Evolutionary conservation across 2,329 filamentous ascomycete species (phyloP).

Genomic region (Venturia asperata): DNA sequence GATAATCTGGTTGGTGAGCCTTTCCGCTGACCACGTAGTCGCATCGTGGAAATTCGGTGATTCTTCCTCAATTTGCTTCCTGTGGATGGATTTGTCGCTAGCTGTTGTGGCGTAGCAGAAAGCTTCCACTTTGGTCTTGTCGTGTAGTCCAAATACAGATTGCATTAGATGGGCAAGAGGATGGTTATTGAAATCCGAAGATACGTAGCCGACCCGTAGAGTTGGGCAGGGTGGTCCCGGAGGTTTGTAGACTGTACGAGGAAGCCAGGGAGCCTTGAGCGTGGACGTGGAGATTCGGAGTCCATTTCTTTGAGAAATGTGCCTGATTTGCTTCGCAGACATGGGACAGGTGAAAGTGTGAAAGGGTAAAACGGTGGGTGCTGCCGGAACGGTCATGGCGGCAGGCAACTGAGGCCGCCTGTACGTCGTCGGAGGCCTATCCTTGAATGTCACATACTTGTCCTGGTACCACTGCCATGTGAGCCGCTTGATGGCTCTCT

Average conservation of each 20-base stretch:
- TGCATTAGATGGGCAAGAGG: slow-evolving; percentile 97
- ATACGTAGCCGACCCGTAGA: slow-evolving; percentile 91
- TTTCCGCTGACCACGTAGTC: slow-evolving; percentile 77
- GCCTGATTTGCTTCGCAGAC: slow-evolving; percentile 81
- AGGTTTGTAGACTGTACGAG: slow-evolving; percentile 71
- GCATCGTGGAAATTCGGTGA: slow-evolving; percentile 87
- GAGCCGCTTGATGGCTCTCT: slow-evolving; percentile 70
- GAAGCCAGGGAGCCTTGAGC: slow-evolving; percentile 78
- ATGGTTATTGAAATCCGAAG: slow-evolving; percentile 98
- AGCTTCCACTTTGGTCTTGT: slow-evolving; percentile 65
- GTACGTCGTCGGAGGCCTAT: slow-evolving; percentile 55
- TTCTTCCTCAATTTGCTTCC: slow-evolving; percentile 86
- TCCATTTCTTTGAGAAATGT: slow-evolving; percentile 92
- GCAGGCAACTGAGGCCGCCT: slow-evolving; percentile 65
- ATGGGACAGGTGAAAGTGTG: slow-evolving; percentile 96
- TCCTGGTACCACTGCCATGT: slow-evolving; percentile 87
- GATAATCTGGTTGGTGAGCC: slow-evolving; percentile 77
- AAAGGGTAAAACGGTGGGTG: slow-evolving; percentile 91
- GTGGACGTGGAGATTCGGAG: slow-evolving; percentile 89
- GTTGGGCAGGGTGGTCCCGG: slow-evolving; percentile 73
- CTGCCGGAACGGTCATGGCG: slow-evolving; percentile 69
- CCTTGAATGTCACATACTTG: slow-evolving; percentile 57
- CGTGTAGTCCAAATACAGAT: slow-evolving; percentile 90
- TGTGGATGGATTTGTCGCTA: slow-evolving; percentile 82
- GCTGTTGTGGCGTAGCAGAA: slow-evolving; percentile 94